A percentile compares a stretch with the other conserved stretches of the same genome.
Evolutionary conservation across 2,329 filamentous ascomycete species (phyloP).

Genomic region (Fusarium sp.): DNA sequence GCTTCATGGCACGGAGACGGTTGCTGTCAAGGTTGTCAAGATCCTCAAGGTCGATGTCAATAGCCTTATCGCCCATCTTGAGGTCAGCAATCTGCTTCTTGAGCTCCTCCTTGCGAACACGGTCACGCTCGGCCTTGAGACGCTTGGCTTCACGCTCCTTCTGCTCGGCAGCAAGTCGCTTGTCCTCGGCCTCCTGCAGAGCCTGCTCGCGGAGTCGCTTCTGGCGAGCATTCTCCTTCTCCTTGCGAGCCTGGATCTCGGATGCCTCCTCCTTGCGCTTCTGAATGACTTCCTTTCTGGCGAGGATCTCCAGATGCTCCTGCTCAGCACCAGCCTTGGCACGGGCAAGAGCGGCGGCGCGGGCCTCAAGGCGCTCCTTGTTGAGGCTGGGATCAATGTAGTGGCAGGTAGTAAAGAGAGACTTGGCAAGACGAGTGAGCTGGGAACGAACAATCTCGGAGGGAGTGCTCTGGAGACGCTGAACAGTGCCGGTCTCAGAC

Average conservation of each 20-base stretch:
- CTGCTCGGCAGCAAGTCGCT: conserved; percentile 91
- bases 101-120: conserved; percentile 91
- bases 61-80: conserved; percentile 84
- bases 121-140: conserved; percentile 86
- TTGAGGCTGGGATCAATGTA: conserved; percentile 94
- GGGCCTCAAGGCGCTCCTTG: conserved; percentile 81
- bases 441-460: conserved; percentile 98
- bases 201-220: conserved; percentile 90
- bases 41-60: conserved; percentile 82
- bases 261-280: conserved; percentile 98
- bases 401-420: conserved; percentile 92
- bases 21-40: conserved; percentile 90
- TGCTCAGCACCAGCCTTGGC: conserved; percentile 90
- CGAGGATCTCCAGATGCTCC: conserved; percentile 87
- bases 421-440: conserved; percentile 89
- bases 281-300: conserved; percentile 90
- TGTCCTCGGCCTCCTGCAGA: conserved; percentile 88
- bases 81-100: conserved; percentile 93
- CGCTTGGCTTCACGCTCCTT: conserved; percentile 89
- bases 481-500: conserved; percentile 83
- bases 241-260: conserved; percentile 86
- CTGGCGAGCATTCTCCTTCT: conserved; percentile 91
- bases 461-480: conserved; percentile 96
- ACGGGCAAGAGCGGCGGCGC: conserved; percentile 81
- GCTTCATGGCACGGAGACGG: conserved; percentile 92